Evolutionary conservation across 2,329 filamentous ascomycete species (phyloP), one percentile per base, ranked within the genome.

Genomic region (Fusarium udum): DNA sequence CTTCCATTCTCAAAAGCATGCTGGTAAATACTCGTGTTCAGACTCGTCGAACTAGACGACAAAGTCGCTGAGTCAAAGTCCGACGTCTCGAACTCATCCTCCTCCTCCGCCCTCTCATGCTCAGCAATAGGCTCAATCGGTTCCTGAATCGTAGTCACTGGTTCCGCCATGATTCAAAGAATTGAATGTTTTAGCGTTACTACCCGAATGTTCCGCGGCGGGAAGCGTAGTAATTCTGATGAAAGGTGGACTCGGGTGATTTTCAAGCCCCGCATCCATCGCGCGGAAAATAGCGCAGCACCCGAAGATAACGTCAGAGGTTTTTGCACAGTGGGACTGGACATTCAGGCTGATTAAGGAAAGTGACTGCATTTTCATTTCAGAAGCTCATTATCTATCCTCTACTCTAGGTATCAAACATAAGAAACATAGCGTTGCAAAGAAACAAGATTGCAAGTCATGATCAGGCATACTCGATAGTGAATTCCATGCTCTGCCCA

Each of bases 401-500:
- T 53, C 31, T 63, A 56, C 42, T 37, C 22, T 45, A 40, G 51
- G 16, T 53, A 60, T 60, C 28, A 9, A 39, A 53, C 46, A 67
- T 24, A 67, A 7, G 63, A 61, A 61, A 51, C 10, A 2, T n/a
- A 13, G 4, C 16, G 24, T 12, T 28, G n/a, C 13, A 55, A 55
- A 1, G 12, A 48, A 62, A 16, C 43, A 62, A 16, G 4, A 31
- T 0, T n/a, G 15, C 52, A 31, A 32, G 51, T 58, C 39, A 67
- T 22, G 12, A 31, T 61, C 45, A 71, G 18, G 72, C 72, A 20
- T 37, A 74, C 28, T 61, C 58, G 42, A 74, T 70, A 13, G 43
- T 72, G 51, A 74, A 74, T 42, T 59, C 62, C 52, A 80, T 73
- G 28, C 72, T 71, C 46, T 77, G 69, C 20, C 82, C 82, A 7